Evolutionary conservation across 495 filamentous ascomycete genomes (phyloP).

Genomic region (Daldinia loculata): DNA sequence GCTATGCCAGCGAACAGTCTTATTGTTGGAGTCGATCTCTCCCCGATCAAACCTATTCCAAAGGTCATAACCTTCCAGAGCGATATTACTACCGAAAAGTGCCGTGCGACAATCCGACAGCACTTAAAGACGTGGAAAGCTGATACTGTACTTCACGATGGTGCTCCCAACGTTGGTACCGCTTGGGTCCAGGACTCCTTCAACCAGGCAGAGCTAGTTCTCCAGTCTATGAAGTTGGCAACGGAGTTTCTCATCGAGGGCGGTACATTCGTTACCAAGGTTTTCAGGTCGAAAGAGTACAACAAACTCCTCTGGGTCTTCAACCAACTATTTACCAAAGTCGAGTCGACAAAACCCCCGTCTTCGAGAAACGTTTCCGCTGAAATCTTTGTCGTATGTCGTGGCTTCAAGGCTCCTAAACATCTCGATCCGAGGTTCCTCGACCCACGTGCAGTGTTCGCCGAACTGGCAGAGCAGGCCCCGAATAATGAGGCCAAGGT

Average conservation of each 20-base stretch:
- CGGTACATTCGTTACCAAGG: constrained; percentile 96
- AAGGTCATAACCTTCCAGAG: constrained; percentile 93
- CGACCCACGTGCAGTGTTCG: constrained; percentile 90
- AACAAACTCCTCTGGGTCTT: constrained; percentile 97
- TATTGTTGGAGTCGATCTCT: constrained; percentile 93
- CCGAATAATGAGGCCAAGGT: constrained; percentile 98
- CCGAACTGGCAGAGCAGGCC: constrained; percentile 85
- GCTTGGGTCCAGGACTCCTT: constrained; percentile 99
- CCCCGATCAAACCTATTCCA: constrained; percentile 95
- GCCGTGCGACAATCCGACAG: constrained; percentile 85
- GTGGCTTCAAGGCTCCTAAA: constrained; percentile 88
- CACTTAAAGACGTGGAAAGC: constrained; percentile 98
- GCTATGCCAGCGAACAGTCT: constrained; percentile 89
- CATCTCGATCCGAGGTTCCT: constrained; percentile 91
- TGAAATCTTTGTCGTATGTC: constrained; percentile 98
- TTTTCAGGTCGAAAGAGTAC: constrained; percentile 98
- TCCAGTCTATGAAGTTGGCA: constrained; percentile 91
- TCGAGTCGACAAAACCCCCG: constrained; percentile 96
- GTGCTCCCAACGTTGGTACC: constrained; percentile 96
- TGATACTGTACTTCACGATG: constrained; percentile 96
- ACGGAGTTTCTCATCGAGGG: constrained; percentile 92
- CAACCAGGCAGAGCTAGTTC: constrained; percentile 92
- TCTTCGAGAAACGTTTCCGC: constrained; percentile 95
- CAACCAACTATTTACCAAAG: constrained; percentile 92
- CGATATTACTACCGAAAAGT: constrained; percentile 98